A percentile compares a stretch with the other conserved stretches of the same genome.
phyloP scores from a whole-genome alignment of 495 filamentous ascomycete species.

The Friedmanniomyces simplex region DNA sequence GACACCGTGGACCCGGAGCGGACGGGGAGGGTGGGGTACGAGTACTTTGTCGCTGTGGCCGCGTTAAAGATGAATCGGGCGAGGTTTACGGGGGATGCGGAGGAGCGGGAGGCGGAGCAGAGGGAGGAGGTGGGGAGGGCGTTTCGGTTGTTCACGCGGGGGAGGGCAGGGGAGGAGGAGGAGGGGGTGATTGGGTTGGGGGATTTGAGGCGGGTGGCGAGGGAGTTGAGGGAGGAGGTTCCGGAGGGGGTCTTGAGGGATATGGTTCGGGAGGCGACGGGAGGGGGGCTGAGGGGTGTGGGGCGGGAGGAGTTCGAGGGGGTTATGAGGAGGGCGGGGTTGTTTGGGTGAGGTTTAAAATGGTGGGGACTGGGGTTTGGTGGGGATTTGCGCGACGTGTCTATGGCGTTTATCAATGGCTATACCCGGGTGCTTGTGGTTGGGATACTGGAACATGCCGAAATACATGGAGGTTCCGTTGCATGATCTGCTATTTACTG shows the following conservation, averaged over 20 bases:
- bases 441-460: neutral
- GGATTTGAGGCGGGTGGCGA: constrained; percentile 69
- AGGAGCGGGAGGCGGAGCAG: constrained; percentile 38
- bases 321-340: constrained; percentile 25
- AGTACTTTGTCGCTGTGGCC: constrained; percentile 69
- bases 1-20: constrained; percentile 71
- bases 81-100: constrained; percentile 42
- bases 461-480: neutral
- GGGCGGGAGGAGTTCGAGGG: constrained; percentile 46
- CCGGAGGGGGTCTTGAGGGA: constrained; percentile 70
- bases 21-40: constrained; percentile 64
- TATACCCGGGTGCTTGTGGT: neutral
- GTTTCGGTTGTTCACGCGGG: constrained; percentile 63
- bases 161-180: too few relatives aligned
- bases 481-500: too few relatives aligned
- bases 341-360: constrained; percentile 25
- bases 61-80: constrained; percentile 59
- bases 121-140: constrained; percentile 64
- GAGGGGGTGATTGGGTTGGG: constrained; percentile 55
- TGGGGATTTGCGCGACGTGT: neutral
- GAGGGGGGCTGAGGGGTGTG: constrained; percentile 60
- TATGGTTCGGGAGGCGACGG: constrained; percentile 89
- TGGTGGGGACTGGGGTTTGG: neutral
- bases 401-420: neutral
- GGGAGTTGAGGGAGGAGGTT: constrained; percentile 69